These are phyloP conservation scores for Collybia sordida DNA, from an alignment of 768 basidiomycete genomes.

Conservation along the genomic window DNA sequence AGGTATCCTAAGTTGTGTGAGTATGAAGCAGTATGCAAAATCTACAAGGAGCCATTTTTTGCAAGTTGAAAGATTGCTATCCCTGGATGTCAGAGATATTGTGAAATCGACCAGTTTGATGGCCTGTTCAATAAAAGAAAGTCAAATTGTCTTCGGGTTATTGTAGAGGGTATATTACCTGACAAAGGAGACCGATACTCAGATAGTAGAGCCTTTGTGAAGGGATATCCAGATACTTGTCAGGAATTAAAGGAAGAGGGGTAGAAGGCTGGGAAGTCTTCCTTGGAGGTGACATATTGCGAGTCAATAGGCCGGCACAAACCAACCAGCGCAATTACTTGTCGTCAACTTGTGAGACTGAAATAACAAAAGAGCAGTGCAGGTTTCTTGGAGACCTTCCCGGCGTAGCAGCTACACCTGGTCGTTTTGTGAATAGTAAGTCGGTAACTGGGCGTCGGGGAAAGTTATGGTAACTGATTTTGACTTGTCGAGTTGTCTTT, in stretches of 20 bases:
- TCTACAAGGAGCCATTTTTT: conserved; percentile 77
- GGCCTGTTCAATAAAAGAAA: conserved; percentile 42
- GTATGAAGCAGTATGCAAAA: conserved; percentile 53
- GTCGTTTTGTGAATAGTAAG: too few relatives aligned
- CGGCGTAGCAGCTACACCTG: too few relatives aligned
- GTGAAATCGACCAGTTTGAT: conserved; percentile 75
- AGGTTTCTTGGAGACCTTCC: too few relatives aligned
- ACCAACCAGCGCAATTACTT: too few relatives aligned
- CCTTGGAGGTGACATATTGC: conserved; percentile 18
- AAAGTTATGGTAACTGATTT: too few relatives aligned
- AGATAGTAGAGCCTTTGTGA: conserved; percentile 80
- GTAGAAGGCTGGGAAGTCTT: conserved; percentile 9
- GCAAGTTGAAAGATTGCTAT: conserved; percentile 42
- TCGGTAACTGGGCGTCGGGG: too few relatives aligned
- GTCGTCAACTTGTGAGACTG: too few relatives aligned
- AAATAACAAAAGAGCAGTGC: too few relatives aligned
- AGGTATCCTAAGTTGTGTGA: conserved; percentile 71
- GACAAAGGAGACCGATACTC: conserved; percentile 72
- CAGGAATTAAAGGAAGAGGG: conserved; percentile 59
- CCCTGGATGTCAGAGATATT: conserved; percentile 48
- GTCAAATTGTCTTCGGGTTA: not conserved
- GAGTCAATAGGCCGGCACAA: not conserved
- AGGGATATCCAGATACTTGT: conserved; percentile 70
- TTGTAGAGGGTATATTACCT: conserved; percentile 45
- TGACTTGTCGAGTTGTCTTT: too few relatives aligned